Percentiles rank a stretch among this genome's conserved stretches.
phyloP scores from a whole-genome alignment of 164 flowering plant genomes.

The Kingdonia uniflora region DNA sequence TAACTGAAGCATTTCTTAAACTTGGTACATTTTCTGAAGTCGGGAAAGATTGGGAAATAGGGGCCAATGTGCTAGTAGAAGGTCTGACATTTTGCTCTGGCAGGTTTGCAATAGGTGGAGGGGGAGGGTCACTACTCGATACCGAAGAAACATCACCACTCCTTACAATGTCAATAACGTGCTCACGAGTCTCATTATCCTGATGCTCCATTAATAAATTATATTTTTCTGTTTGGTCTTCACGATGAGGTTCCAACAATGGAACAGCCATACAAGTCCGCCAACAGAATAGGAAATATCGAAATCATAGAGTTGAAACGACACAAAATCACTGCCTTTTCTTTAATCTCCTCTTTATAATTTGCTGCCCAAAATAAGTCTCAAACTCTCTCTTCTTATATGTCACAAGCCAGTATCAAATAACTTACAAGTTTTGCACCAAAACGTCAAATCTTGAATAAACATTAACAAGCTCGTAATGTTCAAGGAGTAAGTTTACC shows the following conservation, averaged over 20 bases:
- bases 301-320: constrained; percentile 35
- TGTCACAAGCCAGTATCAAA: no score
- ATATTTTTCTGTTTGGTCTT: constrained; percentile 25
- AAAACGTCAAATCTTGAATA: no score
- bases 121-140: constrained; percentile 23
- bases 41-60: constrained; percentile 17
- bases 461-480: no score
- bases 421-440: no score
- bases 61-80: constrained; percentile 22
- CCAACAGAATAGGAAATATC: constrained; percentile 14
- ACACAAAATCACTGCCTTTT: no score
- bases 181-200: constrained; percentile 29
- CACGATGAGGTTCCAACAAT: constrained; percentile 30
- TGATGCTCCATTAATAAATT: constrained; percentile 67
- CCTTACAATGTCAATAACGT: constrained; percentile 54
- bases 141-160: constrained; percentile 34
- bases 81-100: constrained; percentile 32
- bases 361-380: no score
- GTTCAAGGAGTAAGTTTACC: no score
- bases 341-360: no score
- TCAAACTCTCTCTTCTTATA: no score
- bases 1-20: constrained; percentile 27
- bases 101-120: constrained; percentile 11
- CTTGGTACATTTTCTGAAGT: constrained; percentile 21
- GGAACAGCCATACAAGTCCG: constrained; percentile 55